A percentile compares a stretch with the other conserved stretches of the same genome.
These are phyloP conservation scores for Hordeum pubiflorum DNA, from an alignment of 202 grass and related monocot species.

Conservation along the genomic window DNA sequence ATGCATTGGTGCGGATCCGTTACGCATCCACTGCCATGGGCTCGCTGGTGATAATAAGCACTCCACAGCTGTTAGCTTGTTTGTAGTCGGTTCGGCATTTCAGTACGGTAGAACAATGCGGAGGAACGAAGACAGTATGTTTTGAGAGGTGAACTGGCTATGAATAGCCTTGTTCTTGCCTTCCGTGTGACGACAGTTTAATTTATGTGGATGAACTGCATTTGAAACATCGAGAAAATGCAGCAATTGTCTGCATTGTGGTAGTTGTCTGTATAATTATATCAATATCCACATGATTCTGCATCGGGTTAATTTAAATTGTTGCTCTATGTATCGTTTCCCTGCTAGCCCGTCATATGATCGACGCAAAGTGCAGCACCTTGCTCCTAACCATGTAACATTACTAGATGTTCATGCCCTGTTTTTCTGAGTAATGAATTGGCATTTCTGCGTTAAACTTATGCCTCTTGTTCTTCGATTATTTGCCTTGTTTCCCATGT, in stretches of 20 bases:
- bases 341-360: neutral
- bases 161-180: neutral
- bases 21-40: neutral
- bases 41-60: neutral
- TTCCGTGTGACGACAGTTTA: neutral
- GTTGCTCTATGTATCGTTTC: neutral
- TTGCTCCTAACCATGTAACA: neutral
- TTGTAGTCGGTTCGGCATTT: neutral
- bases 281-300: neutral
- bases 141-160: neutral
- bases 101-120: neutral
- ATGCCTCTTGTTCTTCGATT: neutral
- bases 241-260: neutral
- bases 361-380: neutral
- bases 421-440: neutral
- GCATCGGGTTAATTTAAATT: neutral
- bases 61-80: neutral
- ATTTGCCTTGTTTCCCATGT: neutral
- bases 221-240: neutral
- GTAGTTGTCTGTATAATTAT: neutral
- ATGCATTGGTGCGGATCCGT: neutral
- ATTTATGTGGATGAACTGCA: neutral
- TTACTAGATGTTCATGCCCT: neutral
- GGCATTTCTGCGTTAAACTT: neutral
- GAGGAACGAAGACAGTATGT: neutral